Conservation (phyloP, 441 rosid genomes). For the Gossypium laxum region DNA sequence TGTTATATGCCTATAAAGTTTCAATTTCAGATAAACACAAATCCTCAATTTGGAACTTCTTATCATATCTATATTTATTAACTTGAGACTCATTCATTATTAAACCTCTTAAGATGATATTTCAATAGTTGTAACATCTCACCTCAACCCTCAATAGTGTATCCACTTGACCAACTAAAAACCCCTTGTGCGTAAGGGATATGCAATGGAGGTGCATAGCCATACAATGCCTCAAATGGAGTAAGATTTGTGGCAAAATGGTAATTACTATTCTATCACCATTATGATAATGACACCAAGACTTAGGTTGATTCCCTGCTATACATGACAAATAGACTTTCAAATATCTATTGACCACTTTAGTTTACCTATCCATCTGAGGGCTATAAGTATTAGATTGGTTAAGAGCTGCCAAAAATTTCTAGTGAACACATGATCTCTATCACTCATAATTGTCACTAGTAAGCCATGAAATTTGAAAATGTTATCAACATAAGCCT, state of each 20-base stretch:
- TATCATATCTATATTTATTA: too few relatives aligned
- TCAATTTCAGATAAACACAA: too few relatives aligned
- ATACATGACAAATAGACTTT: not conserved
- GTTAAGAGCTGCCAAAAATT: not conserved
- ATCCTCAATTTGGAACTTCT: too few relatives aligned
- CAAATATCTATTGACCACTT: not conserved
- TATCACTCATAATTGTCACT: not conserved
- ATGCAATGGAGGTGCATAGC: not conserved
- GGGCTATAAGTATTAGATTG: not conserved
- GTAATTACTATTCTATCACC: not conserved
- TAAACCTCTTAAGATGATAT: too few relatives aligned
- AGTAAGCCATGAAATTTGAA: not conserved
- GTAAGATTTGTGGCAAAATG: not conserved
- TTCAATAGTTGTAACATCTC: too few relatives aligned
- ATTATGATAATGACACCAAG: not conserved
- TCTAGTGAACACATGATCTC: not conserved
- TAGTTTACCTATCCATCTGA: not conserved
- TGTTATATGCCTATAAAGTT: too few relatives aligned
- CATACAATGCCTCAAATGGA: not conserved
- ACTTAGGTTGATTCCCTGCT: not conserved
- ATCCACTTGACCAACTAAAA: too few relatives aligned
- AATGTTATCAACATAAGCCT: not conserved
- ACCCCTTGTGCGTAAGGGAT: not conserved
- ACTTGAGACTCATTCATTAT: too few relatives aligned
- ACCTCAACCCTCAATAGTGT: too few relatives aligned